Conservation (phyloP, 345 rosid genomes). For the Eucalyptus polyanthemos region DNA sequence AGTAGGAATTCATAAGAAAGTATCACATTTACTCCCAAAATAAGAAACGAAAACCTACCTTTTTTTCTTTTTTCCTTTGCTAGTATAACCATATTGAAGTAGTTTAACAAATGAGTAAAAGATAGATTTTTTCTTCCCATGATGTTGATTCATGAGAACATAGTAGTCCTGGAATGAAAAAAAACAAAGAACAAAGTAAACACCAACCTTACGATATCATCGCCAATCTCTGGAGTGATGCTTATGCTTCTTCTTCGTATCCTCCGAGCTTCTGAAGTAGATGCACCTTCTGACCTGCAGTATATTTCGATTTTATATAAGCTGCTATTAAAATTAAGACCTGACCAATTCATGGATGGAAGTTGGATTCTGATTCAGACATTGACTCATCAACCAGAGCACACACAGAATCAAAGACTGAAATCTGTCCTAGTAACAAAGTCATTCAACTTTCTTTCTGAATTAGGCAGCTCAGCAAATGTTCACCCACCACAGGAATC, state of each 20-base stretch:
- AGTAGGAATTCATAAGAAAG: neutral
- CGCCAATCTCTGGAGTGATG: conserved; percentile 97
- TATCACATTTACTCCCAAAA: neutral
- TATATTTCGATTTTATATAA: neutral
- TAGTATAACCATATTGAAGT: neutral
- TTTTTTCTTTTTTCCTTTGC: neutral
- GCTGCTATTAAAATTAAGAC: neutral
- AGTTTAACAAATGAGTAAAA: neutral
- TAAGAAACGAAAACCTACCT: neutral
- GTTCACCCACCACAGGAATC: neutral
- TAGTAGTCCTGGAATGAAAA: neutral
- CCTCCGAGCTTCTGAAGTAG: conserved; percentile 71
- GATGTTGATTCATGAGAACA: neutral
- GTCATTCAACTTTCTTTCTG: neutral
- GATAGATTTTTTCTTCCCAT: neutral
- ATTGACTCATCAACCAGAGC: neutral
- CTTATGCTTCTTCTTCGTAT: conserved; percentile 96
- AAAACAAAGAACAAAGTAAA: neutral
- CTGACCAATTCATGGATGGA: neutral
- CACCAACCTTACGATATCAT: conserved; percentile 92
- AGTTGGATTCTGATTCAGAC: neutral
- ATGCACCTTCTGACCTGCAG: conserved; percentile 75
- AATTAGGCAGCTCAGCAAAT: neutral
- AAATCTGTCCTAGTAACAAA: neutral
- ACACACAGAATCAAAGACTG: neutral